Percentiles rank a stretch among this genome's conserved stretches.
These are phyloP conservation scores for Botrytis fabae DNA, from an alignment of 2,329 filamentous ascomycete species.

Conservation along the genomic window DNA sequence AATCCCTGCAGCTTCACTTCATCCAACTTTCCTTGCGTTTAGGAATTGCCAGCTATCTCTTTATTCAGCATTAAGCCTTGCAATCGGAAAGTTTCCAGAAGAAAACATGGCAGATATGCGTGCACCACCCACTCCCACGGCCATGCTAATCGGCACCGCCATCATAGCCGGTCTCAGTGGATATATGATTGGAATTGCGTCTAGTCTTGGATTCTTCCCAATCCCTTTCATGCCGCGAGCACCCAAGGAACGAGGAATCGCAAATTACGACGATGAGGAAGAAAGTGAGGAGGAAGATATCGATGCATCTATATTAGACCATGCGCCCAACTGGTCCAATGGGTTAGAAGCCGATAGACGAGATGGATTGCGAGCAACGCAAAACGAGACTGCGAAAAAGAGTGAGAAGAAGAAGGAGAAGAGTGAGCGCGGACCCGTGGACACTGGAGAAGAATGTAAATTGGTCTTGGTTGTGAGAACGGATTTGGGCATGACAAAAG, in stretches of 20 bases:
- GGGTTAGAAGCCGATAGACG: slow-evolving; percentile 58
- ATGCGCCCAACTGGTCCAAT: slow-evolving; percentile 68
- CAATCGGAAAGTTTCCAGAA: neutral
- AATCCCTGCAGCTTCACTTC: neutral
- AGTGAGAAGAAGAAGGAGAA: slow-evolving; percentile 46
- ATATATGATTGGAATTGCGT: slow-evolving; percentile 75
- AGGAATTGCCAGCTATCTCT: neutral
- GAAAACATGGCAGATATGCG: slow-evolving; percentile 36
- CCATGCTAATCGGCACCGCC: slow-evolving; percentile 70
- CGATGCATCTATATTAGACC: slow-evolving; percentile 58
- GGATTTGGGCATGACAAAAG: slow-evolving; percentile 96
- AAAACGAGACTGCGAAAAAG: slow-evolving; percentile 42
- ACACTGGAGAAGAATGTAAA: slow-evolving; percentile 80
- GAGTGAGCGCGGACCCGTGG: slow-evolving; percentile 22
- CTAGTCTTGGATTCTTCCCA: slow-evolving; percentile 72
- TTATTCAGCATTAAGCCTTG: neutral
- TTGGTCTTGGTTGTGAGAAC: slow-evolving; percentile 88
- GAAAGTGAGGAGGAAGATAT: slow-evolving; percentile 71
- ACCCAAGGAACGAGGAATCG: slow-evolving; percentile 50
- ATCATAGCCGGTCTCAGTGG: slow-evolving; percentile 73
- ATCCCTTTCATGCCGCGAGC: slow-evolving; percentile 43
- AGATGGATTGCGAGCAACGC: slow-evolving; percentile 52
- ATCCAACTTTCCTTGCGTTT: neutral
- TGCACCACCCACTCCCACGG: slow-evolving; percentile 39
- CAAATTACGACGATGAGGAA: slow-evolving; percentile 58